Evolutionary conservation across 805 yeast genomes (phyloP), one percentile per base, ranked within the genome.

Genomic region (Candida morakotiae): DNA sequence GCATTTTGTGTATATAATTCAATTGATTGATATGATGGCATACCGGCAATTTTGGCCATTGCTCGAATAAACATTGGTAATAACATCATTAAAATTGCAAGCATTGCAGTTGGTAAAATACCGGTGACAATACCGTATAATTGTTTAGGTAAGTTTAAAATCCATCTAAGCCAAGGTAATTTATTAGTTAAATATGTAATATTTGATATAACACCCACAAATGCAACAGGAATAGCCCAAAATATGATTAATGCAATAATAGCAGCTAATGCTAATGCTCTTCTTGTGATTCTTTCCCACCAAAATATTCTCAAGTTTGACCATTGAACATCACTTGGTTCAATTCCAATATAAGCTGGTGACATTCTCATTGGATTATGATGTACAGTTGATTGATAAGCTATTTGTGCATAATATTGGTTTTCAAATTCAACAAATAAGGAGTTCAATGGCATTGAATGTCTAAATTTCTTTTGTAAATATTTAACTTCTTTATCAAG

Each of bases 201-300:
- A 62, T 91, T 93, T 17, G 98, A 91, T 46, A 93, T 82, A 49
- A 79, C 75, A 76, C 98, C 98, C 35, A 91, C 96, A 52, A 87
- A 88, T n/a, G 97, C 95, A 27, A 91, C 97, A 8, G 98, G 98
- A 50, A 91, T 80, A 29, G 95, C 81, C 98, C 98, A 91, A 64
- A 88, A 87, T 33, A 91, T 76, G 36, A 82, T 67, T 30, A 81
- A 49, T 1, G 79, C 84, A 16, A 62, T 49, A 38, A 83, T 73
- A 2, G 77, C 78, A 11, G 75, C 66, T 24, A 62, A 39, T 0
- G 89, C 78, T 37, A 69, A 68, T 19, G 70, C 56, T 23, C 62
- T 56, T 63, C 91, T 71, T 9, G 67, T 62, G 14, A 81, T 55
- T 49, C 80, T 63, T 58, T 84, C 94, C 83, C 87, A 82, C 89